Percentiles rank a stretch among this genome's conserved stretches.
These are phyloP conservation scores for Chaetoceros tenuissimus DNA, from an alignment of 108 stramenopile species.

Conservation along the genomic window DNA sequence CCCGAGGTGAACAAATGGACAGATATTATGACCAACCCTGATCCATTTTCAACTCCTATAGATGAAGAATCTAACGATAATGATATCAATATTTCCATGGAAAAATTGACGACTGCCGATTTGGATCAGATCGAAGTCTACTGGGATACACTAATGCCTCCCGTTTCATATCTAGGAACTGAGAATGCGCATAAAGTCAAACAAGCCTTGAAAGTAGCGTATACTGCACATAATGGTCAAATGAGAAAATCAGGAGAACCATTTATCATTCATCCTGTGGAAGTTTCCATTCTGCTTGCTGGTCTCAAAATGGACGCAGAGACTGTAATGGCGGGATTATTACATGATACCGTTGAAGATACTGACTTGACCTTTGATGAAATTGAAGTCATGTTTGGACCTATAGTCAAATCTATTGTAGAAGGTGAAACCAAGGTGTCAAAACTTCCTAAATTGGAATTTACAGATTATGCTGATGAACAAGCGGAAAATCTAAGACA, in stretches of 20 bases:
- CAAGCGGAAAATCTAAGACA: constrained; percentile 92
- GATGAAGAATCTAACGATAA: neutral
- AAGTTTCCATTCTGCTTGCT: constrained; percentile 74
- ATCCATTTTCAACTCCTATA: neutral
- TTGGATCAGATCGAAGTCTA: constrained; percentile 55
- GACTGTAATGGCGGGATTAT: constrained; percentile 88
- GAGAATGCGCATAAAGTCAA: constrained; percentile 38
- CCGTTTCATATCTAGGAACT: constrained; percentile 58
- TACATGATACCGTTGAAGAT: constrained; percentile 97
- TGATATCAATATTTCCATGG: constrained; percentile 43
- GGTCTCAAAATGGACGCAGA: constrained; percentile 89
- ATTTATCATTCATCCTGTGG: constrained; percentile 92
- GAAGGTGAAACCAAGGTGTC: constrained; percentile 94
- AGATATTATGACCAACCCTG: constrained; percentile 41
- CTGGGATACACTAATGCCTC: constrained; percentile 65
- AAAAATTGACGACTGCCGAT: constrained; percentile 51
- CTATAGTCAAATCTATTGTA: constrained; percentile 77
- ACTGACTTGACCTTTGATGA: constrained; percentile 87
- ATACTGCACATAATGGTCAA: constrained; percentile 85
- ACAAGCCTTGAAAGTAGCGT: constrained; percentile 70
- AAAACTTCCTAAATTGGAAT: constrained; percentile 86
- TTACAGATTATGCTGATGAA: constrained; percentile 71
- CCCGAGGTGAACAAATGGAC: constrained; percentile 76
- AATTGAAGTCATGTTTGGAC: constrained; percentile 88
- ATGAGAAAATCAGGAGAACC: constrained; percentile 89